A percentile compares a stretch with the other conserved stretches of the same genome.
phyloP scores from a whole-genome alignment of 1,284 basidiomycete genomes.

The Fistulina hepatica region DNA sequence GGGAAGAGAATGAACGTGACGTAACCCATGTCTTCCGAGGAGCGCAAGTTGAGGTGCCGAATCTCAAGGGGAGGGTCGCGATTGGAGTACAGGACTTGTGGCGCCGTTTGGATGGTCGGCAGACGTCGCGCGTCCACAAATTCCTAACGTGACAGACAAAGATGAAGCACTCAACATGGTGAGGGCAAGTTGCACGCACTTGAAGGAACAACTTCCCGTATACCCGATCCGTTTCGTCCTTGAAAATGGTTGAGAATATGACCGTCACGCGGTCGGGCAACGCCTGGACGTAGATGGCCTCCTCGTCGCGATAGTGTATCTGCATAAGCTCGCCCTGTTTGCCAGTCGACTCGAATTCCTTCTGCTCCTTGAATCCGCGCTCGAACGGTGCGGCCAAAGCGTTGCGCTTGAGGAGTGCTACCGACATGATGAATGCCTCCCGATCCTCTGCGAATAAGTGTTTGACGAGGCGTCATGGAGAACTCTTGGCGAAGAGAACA shows the following conservation, averaged over 20 bases:
- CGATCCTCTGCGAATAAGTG: conserved; percentile 52
- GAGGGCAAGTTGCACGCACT: conserved; percentile 34
- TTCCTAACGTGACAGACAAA: conserved; percentile 48
- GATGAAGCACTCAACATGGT: neutral
- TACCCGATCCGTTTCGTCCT: conserved; percentile 95
- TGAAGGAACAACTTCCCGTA: conserved; percentile 97
- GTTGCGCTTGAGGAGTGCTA: conserved; percentile 88
- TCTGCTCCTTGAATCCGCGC: conserved; percentile 80
- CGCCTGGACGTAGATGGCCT: conserved; percentile 94
- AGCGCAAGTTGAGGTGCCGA: conserved; percentile 70
- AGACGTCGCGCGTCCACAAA: conserved; percentile 95
- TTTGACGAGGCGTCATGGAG: conserved; percentile 2
- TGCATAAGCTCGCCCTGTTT: conserved; percentile 85
- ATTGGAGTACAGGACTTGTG: conserved; percentile 96
- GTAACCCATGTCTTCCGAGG: conserved; percentile 90
- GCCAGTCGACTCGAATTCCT: conserved; percentile 73
- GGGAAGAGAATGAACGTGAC: conserved; percentile 99
- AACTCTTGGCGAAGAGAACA: conserved; percentile 3
- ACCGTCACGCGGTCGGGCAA: conserved; percentile 94
- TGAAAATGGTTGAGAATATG: conserved; percentile 94
- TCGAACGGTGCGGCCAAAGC: conserved; percentile 95
- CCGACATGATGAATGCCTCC: conserved; percentile 68
- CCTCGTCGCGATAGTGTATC: conserved; percentile 92
- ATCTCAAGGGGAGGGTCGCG: conserved; percentile 96
- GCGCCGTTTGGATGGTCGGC: conserved; percentile 91